phyloP scores from a whole-genome alignment of 768 basidiomycete genomes.

The Phlebiopsis gigantea region DNA sequence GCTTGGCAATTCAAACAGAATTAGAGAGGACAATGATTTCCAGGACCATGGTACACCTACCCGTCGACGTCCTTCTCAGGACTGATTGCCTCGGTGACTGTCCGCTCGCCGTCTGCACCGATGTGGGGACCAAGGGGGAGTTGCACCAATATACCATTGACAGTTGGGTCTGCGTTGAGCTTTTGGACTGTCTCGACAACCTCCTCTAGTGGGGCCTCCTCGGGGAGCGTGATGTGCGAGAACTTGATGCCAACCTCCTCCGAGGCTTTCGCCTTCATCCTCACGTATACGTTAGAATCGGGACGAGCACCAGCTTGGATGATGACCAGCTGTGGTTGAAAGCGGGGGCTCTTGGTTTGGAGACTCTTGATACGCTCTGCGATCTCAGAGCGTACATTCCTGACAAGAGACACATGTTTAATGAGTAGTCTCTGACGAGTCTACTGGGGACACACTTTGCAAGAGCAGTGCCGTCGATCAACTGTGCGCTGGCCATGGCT shows the following conservation, averaged over 20 bases:
- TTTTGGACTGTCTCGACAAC: slow-evolving; percentile 72
- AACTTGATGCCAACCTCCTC: slow-evolving; percentile 89
- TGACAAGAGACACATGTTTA: slow-evolving; percentile 27
- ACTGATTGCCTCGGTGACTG: slow-evolving; percentile 90
- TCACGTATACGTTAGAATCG: slow-evolving; percentile 89
- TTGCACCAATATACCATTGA: slow-evolving; percentile 93
- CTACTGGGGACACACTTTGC: slow-evolving; percentile 59
- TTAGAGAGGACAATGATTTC: background rate
- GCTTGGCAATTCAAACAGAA: slow-evolving; percentile 32
- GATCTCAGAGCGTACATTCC: slow-evolving; percentile 76
- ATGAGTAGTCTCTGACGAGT: slow-evolving; percentile 1
- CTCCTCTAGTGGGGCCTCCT: slow-evolving; percentile 63
- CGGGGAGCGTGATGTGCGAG: slow-evolving; percentile 72
- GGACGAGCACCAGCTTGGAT: slow-evolving; percentile 91
- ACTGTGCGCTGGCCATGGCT: slow-evolving; percentile 33
- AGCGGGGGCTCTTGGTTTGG: slow-evolving; percentile 73
- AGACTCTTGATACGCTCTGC: slow-evolving; percentile 60
- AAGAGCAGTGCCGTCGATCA: slow-evolving; percentile 81
- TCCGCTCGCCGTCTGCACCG: slow-evolving; percentile 74
- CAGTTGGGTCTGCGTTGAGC: slow-evolving; percentile 74
- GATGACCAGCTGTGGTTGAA: slow-evolving; percentile 86
- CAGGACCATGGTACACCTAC: slow-evolving; percentile 35
- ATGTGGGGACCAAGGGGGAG: slow-evolving; percentile 88
- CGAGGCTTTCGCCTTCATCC: slow-evolving; percentile 96
- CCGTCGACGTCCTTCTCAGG: slow-evolving; percentile 97